Conservation (phyloP, 2,329 filamentous ascomycete species). For the Ascochyta koolunga region DNA sequence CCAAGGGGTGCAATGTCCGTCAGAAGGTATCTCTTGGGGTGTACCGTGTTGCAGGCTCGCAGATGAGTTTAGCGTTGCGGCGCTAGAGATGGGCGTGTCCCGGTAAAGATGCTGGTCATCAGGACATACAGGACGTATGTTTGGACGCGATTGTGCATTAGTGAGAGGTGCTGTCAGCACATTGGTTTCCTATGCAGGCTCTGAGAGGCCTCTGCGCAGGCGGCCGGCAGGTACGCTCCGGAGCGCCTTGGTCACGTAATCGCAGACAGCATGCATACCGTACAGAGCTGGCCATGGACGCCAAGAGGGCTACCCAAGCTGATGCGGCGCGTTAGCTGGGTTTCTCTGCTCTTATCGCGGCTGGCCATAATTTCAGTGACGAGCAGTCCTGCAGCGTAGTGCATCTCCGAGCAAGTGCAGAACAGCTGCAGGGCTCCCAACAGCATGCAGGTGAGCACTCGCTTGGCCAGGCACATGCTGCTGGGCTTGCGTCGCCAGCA, state of each 20-base stretch:
- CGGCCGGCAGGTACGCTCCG: too few relatives aligned
- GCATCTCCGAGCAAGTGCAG: neutral
- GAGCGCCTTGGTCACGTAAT: too few relatives aligned
- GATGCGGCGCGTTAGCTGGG: neutral
- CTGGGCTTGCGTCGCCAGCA: neutral
- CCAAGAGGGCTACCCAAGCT: too few relatives aligned
- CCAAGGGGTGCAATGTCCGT: slow-evolving; percentile 6
- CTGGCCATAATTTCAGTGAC: slow-evolving; percentile 9
- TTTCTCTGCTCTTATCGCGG: slow-evolving; percentile 17
- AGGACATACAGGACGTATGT: too few relatives aligned
- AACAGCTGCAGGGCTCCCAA: slow-evolving; percentile 8
- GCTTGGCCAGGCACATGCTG: slow-evolving; percentile 5
- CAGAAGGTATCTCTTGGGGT: slow-evolving; percentile 1
- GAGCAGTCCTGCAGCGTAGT: neutral
- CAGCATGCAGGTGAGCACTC: neutral
- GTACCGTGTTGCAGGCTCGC: neutral
- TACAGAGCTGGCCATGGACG: too few relatives aligned
- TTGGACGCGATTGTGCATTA: too few relatives aligned
- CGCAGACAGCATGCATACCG: too few relatives aligned
- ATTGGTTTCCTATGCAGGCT: too few relatives aligned
- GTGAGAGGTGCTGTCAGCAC: too few relatives aligned
- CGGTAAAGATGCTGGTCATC: too few relatives aligned
- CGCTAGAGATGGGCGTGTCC: neutral
- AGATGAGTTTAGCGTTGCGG: slow-evolving; percentile 13
- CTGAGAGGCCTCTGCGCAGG: too few relatives aligned